Evolutionary conservation across 2,329 filamentous ascomycete genomes (phyloP).

Genomic region (Colletotrichum sp.): DNA sequence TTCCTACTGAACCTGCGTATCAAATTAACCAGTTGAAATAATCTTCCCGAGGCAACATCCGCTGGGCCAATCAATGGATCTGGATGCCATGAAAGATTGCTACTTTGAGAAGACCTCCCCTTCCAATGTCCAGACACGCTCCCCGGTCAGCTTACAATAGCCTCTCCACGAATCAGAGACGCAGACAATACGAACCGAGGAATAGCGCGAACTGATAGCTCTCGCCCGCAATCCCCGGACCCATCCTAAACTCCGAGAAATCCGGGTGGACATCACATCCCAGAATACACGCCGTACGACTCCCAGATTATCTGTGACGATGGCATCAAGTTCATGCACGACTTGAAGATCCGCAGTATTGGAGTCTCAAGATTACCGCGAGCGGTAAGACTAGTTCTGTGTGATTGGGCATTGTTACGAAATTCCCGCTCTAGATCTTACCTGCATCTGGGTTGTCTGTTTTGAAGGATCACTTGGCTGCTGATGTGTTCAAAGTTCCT

Average conservation of each 20-base stretch:
- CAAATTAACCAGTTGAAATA: neutral
- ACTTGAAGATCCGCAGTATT: fast-evolving
- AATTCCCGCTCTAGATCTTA: neutral
- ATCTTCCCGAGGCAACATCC: neutral
- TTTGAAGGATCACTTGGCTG: neutral
- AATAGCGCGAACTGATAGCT: fast-evolving
- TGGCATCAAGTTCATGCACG: neutral
- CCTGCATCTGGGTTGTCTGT: neutral
- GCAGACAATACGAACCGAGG: fast-evolving
- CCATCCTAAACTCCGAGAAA: neutral
- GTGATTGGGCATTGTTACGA: neutral
- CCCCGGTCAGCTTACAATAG: neutral
- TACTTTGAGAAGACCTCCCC: neutral
- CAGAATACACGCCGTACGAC: neutral
- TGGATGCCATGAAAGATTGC: neutral
- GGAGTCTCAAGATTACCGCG: neutral
- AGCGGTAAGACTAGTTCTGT: fast-evolving
- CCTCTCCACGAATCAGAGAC: neutral
- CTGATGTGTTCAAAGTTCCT: neutral
- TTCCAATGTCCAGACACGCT: neutral
- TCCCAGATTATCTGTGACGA: neutral
- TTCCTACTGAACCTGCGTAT: fast-evolving
- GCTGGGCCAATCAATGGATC: neutral
- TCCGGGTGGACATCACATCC: fast-evolving
- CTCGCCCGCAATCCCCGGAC: neutral